Base-by-base conservation (phyloP, 495 filamentous ascomycete genomes). In the Aspergillus indologenus region DNA sequence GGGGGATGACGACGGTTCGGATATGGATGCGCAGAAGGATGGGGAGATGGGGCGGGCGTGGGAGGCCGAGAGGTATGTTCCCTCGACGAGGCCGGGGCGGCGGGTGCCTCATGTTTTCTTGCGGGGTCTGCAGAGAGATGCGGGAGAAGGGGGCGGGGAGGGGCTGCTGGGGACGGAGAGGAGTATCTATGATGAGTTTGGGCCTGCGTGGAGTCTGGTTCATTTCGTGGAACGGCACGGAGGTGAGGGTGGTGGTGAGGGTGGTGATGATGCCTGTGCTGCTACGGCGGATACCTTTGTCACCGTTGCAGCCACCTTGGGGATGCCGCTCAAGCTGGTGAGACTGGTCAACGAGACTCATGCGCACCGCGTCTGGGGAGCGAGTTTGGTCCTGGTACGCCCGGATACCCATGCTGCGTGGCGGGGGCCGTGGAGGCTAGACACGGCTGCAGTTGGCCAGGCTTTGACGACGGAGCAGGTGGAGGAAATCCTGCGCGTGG, bases 101-200 rank as follows among this genome's bases (percentile, higher is more conserved):
- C 51, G 72, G n/a, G 68, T 67, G 0, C 72, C 72, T 11, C 69
- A 72, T 65, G 66, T 73, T 2, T 71, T 70, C 47, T 45, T 73
- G 49, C 63, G 53, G 15, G 67, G 70, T 53, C 12, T 9, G 26
- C 3, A 29, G 26, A 4, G 4, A 29, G 9, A 29, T 29, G 26
- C 26, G 26, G 26, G 26, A 29, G 26, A 9, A 29, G 26, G 26
- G 26, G 4, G 4, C 26, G 34, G 26, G 26, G 9, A 29, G 4
- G 26, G 9, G 4, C 3, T 29, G 26, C 26, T 4, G 26, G 9
- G 26, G 26, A 67, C 63, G 1, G 20, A 11, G 4, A 63, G 65
- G 1, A 67, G 62, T 31, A 73, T 65, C 22, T 68, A 64, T 40
- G 70, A 73, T 52, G 44, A 64, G 15, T 70, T 65, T 45, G 72